phyloP scores from a whole-genome alignment of 768 basidiomycete genomes.

The Lactifluus echinatus region DNA sequence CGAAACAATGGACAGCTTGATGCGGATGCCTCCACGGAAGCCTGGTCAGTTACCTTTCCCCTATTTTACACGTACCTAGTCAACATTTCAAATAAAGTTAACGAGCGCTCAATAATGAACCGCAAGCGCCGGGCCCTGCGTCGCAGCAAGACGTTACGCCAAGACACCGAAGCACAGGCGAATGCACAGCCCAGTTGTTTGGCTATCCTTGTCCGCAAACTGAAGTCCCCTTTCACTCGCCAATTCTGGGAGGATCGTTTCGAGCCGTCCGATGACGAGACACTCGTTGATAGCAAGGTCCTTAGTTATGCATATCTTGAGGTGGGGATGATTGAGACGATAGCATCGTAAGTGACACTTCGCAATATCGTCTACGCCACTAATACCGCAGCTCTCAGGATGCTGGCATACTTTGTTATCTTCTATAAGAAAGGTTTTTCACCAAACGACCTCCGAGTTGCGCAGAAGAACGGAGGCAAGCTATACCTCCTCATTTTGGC shows the following conservation, averaged over 20 bases:
- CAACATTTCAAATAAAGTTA: conserved; percentile 33
- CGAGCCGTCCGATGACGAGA: conserved; percentile 47
- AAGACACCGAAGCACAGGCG: conserved; percentile 46
- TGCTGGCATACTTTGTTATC: conserved; percentile 59
- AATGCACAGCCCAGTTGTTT: conserved; percentile 35
- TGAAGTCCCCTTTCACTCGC: conserved; percentile 47
- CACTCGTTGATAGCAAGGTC: conserved; percentile 50
- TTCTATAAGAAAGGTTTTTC: conserved; percentile 56
- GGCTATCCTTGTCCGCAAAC: conserved; percentile 30
- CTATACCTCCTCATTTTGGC: neutral
- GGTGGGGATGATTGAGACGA: conserved; percentile 50
- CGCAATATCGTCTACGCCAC: neutral
- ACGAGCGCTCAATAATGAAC: conserved; percentile 41
- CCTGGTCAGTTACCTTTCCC: conserved; percentile 35
- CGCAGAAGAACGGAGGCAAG: conserved; percentile 32
- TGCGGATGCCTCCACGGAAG: conserved; percentile 59
- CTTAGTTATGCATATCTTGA: conserved; percentile 63
- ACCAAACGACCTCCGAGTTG: conserved; percentile 43
- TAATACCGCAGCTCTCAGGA: conserved; percentile 27
- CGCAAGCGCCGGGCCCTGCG: conserved; percentile 50
- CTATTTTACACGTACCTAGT: neutral
- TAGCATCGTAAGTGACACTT: conserved; percentile 39
- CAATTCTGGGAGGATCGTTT: conserved; percentile 51
- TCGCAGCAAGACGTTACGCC: conserved; percentile 43
- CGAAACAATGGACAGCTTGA: conserved; percentile 54